Percentiles rank a stretch among this genome's conserved stretches.
phyloP scores from a whole-genome alignment of 352 stramenopile species.

The Ophiocytium majus region DNA sequence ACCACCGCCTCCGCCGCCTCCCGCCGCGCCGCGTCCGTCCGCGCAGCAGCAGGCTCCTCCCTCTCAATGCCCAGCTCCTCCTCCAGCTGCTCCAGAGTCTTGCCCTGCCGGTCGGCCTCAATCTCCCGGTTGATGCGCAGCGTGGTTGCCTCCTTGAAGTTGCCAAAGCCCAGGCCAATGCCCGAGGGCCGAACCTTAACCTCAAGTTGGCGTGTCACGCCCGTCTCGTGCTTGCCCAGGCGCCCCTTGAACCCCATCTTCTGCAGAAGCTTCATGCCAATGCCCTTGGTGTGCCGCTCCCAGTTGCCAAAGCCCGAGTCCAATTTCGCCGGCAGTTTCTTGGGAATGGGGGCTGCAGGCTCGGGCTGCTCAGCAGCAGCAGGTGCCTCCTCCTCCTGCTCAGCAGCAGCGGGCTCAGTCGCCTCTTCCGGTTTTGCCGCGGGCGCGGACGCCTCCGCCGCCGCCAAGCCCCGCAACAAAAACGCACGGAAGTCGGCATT shows the following conservation, averaged over 20 bases:
- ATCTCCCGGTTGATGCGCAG: slow-evolving; percentile 75
- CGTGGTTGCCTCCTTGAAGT: slow-evolving; percentile 77
- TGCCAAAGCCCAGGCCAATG: slow-evolving; percentile 78
- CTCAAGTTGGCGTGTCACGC: slow-evolving; percentile 77
- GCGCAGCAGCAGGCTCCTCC: neutral
- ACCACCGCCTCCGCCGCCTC: slow-evolving; percentile 2
- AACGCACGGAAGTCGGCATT: slow-evolving; percentile 39
- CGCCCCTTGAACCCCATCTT: slow-evolving; percentile 68
- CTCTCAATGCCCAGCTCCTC: slow-evolving; percentile 52
- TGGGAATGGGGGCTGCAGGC: neutral
- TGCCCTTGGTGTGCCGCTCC: slow-evolving; percentile 53
- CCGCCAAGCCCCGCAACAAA: neutral
- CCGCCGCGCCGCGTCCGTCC: neutral
- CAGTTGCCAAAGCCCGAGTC: slow-evolving; percentile 40
- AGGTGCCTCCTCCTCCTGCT: neutral
- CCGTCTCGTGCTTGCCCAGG: slow-evolving; percentile 80
- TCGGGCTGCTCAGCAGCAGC: neutral
- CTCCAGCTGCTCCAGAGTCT: slow-evolving; percentile 63
- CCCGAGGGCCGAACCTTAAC: slow-evolving; percentile 76
- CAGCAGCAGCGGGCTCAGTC: too few relatives aligned
- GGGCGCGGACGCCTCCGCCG: neutral
- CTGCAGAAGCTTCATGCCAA: slow-evolving; percentile 45
- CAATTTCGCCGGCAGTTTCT: slow-evolving; percentile 36
- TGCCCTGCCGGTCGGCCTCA: slow-evolving; percentile 75
- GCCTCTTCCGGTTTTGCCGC: neutral